Conservation (phyloP, 2,329 filamentous ascomycete genomes). For the Pseudocercospora fuligena region DNA sequence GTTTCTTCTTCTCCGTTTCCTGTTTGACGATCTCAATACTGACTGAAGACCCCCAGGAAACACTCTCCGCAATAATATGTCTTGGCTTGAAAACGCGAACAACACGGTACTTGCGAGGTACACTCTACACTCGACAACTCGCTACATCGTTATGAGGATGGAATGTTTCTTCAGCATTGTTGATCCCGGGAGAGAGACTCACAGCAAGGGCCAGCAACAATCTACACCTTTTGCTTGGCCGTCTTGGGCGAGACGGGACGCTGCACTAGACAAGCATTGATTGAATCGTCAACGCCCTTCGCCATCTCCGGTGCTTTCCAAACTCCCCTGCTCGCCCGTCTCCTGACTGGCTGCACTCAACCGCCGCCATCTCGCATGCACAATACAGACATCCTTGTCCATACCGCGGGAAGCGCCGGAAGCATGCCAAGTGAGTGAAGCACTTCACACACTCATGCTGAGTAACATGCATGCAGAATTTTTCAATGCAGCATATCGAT, state of each 20-base stretch:
- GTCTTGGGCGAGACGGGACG: not conserved
- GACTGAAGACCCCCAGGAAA: not conserved
- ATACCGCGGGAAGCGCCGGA: not conserved
- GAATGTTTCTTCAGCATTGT: not conserved
- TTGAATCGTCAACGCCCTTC: not conserved
- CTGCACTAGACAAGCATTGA: not conserved
- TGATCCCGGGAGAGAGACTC: not conserved
- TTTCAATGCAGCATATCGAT: not conserved
- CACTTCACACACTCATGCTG: not conserved
- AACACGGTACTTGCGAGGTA: too few species aligned
- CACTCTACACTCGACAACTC: too few species aligned
- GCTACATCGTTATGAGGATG: too few species aligned
- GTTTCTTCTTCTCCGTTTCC: not conserved
- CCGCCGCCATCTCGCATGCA: not conserved
- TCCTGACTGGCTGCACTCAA: not conserved
- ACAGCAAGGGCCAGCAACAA: not conserved
- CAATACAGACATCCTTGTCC: not conserved
- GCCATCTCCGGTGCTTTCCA: not conserved
- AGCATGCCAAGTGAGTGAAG: conserved; percentile 6
- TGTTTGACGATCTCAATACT: not conserved
- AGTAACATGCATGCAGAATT: not conserved
- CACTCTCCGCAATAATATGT: too few species aligned
- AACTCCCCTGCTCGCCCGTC: not conserved
- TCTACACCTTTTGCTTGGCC: not conserved
- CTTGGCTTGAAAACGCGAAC: too few species aligned